These are phyloP conservation scores for Lecanosticta acicola DNA, from an alignment of 2,329 filamentous ascomycete genomes.

Conservation along the genomic window DNA sequence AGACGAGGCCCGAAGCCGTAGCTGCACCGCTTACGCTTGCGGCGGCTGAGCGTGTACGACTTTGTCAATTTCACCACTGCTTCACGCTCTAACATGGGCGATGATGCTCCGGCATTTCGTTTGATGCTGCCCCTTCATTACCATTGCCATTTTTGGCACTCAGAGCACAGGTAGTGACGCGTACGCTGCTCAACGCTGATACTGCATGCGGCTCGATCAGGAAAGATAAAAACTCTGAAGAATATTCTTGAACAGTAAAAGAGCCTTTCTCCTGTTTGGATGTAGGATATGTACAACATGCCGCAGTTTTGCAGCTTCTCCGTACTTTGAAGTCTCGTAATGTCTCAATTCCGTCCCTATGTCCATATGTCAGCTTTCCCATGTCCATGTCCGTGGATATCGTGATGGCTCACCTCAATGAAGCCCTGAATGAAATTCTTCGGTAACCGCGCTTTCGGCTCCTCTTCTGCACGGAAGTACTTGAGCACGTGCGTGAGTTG, in stretches of 20 bases:
- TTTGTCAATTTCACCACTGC: too few relatives aligned
- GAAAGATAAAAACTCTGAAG: neutral
- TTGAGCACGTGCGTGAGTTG: conserved; percentile 93
- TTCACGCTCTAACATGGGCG: too few relatives aligned
- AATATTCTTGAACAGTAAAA: neutral
- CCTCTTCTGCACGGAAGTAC: conserved; percentile 88
- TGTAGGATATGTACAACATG: conserved; percentile 27
- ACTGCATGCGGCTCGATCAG: neutral
- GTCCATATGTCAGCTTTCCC: conserved; percentile 5
- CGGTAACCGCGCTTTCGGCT: conserved; percentile 68
- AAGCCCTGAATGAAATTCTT: conserved; percentile 91
- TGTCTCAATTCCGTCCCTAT: conserved; percentile 24
- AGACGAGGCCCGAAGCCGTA: too few relatives aligned
- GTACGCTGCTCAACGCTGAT: too few relatives aligned
- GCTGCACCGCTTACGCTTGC: too few relatives aligned
- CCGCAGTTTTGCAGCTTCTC: neutral
- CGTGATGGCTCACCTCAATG: conserved; percentile 66
- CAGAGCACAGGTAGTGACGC: too few relatives aligned
- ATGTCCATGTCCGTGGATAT: neutral
- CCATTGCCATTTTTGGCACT: too few relatives aligned
- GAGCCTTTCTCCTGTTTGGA: neutral
- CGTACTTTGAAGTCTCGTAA: neutral
- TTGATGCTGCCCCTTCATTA: too few relatives aligned
- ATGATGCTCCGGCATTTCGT: too few relatives aligned
- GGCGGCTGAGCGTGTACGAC: too few relatives aligned